Conservation (phyloP, 2,329 filamentous ascomycete genomes). For the Esteya vermicola region DNA sequence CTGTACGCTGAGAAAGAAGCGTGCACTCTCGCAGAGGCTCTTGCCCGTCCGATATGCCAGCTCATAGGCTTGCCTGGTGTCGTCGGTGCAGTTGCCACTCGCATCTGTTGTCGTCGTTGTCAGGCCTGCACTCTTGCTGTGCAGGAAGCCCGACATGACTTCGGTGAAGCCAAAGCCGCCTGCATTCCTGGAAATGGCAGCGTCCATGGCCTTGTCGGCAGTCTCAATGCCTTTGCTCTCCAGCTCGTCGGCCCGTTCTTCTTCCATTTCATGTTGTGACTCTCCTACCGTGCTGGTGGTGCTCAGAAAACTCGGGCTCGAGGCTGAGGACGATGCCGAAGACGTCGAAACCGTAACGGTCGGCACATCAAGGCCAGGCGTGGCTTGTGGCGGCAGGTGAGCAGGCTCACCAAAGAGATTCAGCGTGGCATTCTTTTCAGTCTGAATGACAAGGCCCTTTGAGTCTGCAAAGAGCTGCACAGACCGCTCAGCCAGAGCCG, state of each 20-base stretch:
- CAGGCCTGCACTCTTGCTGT: too few species aligned
- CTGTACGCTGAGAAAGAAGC: slow-evolving; percentile 45
- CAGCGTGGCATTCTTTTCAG: slow-evolving; percentile 30
- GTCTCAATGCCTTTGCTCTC: slow-evolving; percentile 18
- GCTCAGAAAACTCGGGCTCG: too few species aligned
- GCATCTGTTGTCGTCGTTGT: too few species aligned
- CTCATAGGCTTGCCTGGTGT: slow-evolving; percentile 36
- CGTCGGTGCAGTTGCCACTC: slow-evolving; percentile 19
- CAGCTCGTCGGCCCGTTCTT: slow-evolving; percentile 5
- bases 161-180: slow-evolving; percentile 47
- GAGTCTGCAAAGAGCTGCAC: slow-evolving; percentile 34
- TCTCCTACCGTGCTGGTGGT: too few species aligned
- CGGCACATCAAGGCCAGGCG: too few species aligned
- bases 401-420: slow-evolving; percentile 40
- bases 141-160: slow-evolving; percentile 49
- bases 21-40: slow-evolving; percentile 38
- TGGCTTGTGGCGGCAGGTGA: slow-evolving; percentile 9
- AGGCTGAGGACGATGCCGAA: too few species aligned
- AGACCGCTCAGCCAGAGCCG: slow-evolving; percentile 51
- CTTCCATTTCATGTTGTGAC: background rate
- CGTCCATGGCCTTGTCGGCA: slow-evolving; percentile 23
- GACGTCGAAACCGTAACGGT: too few species aligned
- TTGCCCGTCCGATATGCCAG: slow-evolving; percentile 36
- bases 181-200: slow-evolving; percentile 27
- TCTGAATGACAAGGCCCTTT: slow-evolving; percentile 27